Evolutionary conservation across 2,329 filamentous ascomycete species (phyloP), one percentile per base, ranked within the genome.

Genomic region (Cytospora leucostoma): DNA sequence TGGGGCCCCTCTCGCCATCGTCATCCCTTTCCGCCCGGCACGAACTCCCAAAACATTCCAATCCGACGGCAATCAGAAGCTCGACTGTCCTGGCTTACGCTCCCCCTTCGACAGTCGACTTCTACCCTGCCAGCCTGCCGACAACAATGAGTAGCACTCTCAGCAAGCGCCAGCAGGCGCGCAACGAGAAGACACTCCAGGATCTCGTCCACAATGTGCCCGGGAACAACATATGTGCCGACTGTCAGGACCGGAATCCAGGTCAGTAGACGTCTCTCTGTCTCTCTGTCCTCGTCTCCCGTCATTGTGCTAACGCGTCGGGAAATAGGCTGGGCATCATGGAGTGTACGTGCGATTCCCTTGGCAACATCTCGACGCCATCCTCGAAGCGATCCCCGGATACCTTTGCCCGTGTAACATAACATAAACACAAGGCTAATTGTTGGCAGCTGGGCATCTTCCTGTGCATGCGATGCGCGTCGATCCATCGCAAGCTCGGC

Each of bases 121-220:
- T 12, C n/a, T 47, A 21, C 44, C n/a, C 44, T 47, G 10, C 19
- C 32, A 33, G 32, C 27, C 27, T 27, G 27, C 27, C 33, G 5
- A 60, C 33, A 27, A 38, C 32, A 15, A 65, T 65, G 63, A 62
- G 56, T 35, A 53, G 54, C 33, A 54, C 57, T 37, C 54, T 66
- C n/a, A 97, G 89, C 82, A 99, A 98, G 84, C 92, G 95, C 78
- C 92, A 97, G 80, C 94, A 97, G 84, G 92, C 91, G 82, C 93
- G 95, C 78, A 97, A 99, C 77, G 95, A 99, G 81, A 92, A 92
- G 74, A 82, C 87, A 62, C 83, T 99, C 69, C 92, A 97, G 73
- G 94, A 98, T 55, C 85, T 99, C 67, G 89, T 98, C 69, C 90
- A 90, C 69, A 87, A 82, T 44, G 71, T 96, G 11, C 86, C 93